A percentile compares a stretch with the other conserved stretches of the same genome.
phyloP scores from a whole-genome alignment of 1,139 yeast genomes.

The Suhomyces coccinellae region DNA sequence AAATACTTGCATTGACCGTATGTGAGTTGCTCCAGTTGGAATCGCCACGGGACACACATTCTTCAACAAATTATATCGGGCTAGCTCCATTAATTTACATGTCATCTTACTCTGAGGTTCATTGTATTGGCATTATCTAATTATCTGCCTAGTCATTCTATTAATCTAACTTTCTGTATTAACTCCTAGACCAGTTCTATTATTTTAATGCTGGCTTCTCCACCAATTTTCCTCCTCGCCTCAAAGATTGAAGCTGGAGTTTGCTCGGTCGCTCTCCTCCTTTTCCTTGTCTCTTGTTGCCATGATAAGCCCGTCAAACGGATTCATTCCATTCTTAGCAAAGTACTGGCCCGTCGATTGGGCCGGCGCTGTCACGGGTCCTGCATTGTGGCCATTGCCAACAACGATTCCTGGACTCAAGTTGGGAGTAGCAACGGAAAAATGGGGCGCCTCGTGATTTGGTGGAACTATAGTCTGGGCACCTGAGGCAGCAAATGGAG shows the following conservation, averaged over 20 bases:
- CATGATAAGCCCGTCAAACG: constrained; percentile 44
- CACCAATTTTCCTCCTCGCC: neutral
- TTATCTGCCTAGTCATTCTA: too few relatives aligned
- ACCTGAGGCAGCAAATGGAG: constrained; percentile 26
- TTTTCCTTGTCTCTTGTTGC: constrained; percentile 23
- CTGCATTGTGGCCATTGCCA: constrained; percentile 9
- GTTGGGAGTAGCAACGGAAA: constrained; percentile 6
- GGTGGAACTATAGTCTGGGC: constrained; percentile 1
- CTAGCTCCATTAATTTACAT: too few relatives aligned
- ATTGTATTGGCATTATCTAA: too few relatives aligned
- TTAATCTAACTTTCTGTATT: too few relatives aligned
- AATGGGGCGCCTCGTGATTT: constrained; percentile 6
- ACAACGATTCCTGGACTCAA: constrained; percentile 8
- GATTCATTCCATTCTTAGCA: constrained; percentile 42
- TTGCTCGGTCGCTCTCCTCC: constrained; percentile 10
- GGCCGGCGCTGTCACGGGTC: constrained; percentile 35
- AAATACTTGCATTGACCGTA: too few relatives aligned
- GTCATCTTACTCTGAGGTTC: too few relatives aligned
- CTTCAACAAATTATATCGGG: too few relatives aligned
- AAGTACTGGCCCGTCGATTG: constrained; percentile 39
- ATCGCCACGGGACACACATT: too few relatives aligned
- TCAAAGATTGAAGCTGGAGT: constrained; percentile 12
- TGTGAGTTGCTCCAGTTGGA: too few relatives aligned
- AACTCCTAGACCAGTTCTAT: too few relatives aligned
- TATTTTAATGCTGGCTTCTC: neutral